Conservation (phyloP, 495 filamentous ascomycete species). For the Talaromyces liani region DNA sequence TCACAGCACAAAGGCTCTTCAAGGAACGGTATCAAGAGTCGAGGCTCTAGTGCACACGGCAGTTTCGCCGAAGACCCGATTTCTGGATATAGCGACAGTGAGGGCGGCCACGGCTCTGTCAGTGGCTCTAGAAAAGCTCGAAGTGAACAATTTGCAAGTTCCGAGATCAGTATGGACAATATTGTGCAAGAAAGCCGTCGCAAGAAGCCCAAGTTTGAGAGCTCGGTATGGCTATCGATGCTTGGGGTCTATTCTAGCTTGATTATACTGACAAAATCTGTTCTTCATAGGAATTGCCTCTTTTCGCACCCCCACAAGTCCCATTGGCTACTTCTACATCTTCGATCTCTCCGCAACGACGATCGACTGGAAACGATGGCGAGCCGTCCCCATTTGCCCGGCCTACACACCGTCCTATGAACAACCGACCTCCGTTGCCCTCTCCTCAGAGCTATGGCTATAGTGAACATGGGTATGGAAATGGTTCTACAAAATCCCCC, state of each 20-base stretch:
- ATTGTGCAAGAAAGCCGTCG: slow-evolving; percentile 94
- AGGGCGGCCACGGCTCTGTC: slow-evolving; percentile 64
- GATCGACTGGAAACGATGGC: slow-evolving; percentile 51
- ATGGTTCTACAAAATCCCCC: slow-evolving; percentile 27
- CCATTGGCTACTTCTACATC: slow-evolving; percentile 81
- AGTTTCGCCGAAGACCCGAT: slow-evolving; percentile 55
- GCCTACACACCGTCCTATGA: slow-evolving; percentile 65
- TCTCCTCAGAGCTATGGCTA: slow-evolving; percentile 71
- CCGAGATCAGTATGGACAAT: slow-evolving; percentile 95
- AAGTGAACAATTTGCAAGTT: slow-evolving; percentile 77
- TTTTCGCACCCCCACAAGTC: slow-evolving; percentile 91
- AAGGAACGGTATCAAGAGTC: slow-evolving; percentile 58
- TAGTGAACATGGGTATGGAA: slow-evolving; percentile 39
- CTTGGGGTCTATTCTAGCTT: slow-evolving; percentile 11
- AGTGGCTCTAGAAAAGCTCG: slow-evolving; percentile 63
- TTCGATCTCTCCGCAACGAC: slow-evolving; percentile 86
- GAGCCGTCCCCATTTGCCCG: slow-evolving; percentile 61
- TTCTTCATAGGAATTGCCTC: slow-evolving; percentile 69
- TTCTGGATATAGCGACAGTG: slow-evolving; percentile 73
- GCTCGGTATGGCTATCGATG: slow-evolving; percentile 65
- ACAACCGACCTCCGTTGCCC: slow-evolving; percentile 61
- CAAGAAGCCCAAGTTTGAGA: slow-evolving; percentile 95
- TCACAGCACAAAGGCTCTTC: slow-evolving; percentile 69
- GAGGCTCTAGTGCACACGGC: slow-evolving; percentile 59
- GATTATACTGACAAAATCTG: slow-evolving; percentile 11